phyloP scores from a whole-genome alignment of 2,329 filamentous ascomycete genomes.

The Zymoseptoria crescenta region DNA sequence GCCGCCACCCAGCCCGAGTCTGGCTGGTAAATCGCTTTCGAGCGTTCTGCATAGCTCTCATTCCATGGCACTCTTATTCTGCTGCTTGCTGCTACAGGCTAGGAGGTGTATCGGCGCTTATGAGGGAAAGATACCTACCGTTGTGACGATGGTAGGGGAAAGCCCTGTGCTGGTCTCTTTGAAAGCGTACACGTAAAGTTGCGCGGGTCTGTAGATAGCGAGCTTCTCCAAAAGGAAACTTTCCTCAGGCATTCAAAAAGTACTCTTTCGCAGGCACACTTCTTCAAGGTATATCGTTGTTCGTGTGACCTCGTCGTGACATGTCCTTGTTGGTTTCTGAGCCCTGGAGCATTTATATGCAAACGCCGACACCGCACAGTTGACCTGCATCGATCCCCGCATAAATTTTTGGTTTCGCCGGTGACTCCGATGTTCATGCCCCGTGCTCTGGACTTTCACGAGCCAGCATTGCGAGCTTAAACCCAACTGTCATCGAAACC shows the following conservation, averaged over 20 bases:
- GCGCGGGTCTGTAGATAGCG: constrained; percentile 24
- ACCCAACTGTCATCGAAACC: not conserved
- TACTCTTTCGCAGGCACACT: not conserved
- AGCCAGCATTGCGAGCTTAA: not conserved
- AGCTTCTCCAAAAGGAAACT: constrained; percentile 11
- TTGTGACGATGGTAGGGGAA: constrained; percentile 63
- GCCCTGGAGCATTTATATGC: not conserved
- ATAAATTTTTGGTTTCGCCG: not conserved
- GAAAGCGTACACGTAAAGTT: constrained; percentile 24
- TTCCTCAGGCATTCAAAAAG: constrained; percentile 4
- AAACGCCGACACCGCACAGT: not conserved
- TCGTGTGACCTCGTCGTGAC: not conserved
- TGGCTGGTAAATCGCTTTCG: constrained; percentile 38
- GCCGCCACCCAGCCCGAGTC: constrained; percentile 27
- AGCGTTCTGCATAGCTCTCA: constrained; percentile 7
- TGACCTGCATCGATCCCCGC: constrained; percentile 1
- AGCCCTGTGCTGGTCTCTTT: constrained; percentile 70
- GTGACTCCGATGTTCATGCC: not conserved
- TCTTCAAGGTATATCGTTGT: not conserved
- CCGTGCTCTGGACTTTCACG: not conserved
- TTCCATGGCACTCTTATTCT: constrained; percentile 8
- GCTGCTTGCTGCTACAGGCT: constrained; percentile 19
- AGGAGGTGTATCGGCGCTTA: constrained; percentile 62
- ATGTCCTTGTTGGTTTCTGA: not conserved
- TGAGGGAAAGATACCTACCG: constrained; percentile 98